Evolutionary conservation across 163 green algal genomes (phyloP).

Genomic region (Volvox carteri): DNA sequence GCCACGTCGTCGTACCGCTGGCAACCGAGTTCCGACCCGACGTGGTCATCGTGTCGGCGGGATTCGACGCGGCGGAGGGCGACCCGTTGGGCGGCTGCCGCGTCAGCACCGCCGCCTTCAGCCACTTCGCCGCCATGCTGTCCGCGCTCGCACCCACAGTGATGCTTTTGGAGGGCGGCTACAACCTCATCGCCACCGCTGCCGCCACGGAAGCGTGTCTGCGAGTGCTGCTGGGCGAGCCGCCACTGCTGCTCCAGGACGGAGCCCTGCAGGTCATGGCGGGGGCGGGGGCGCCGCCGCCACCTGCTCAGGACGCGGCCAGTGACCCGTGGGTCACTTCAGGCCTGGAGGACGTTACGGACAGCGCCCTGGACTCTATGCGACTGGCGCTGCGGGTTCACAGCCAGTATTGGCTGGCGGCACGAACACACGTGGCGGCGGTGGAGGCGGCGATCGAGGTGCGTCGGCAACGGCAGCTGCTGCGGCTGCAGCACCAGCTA

Average conservation of each 20-base stretch:
- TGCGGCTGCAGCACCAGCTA: not conserved
- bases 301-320: not conserved
- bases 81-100: conserved; percentile 86
- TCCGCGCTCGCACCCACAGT: conserved; percentile 76
- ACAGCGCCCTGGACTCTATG: conserved; percentile 36
- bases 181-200: conserved; percentile 85
- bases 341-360: conserved; percentile 26
- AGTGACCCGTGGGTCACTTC: conserved; percentile 16
- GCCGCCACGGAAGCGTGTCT: conserved; percentile 77
- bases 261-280: not conserved
- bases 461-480: conserved; percentile 23
- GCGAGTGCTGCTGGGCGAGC: conserved; percentile 81
- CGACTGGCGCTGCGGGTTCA: conserved; percentile 50
- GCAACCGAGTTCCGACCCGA: conserved; percentile 85
- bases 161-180: conserved; percentile 88
- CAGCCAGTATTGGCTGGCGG: conserved; percentile 43
- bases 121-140: conserved; percentile 82
- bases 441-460: conserved; percentile 60
- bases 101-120: conserved; percentile 81
- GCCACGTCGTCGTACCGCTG: conserved; percentile 85
- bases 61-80: conserved; percentile 91
- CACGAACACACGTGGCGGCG: conserved; percentile 88
- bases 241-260: conserved; percentile 39
- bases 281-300: not conserved
- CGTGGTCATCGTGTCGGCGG: conserved; percentile 93